Conservation (phyloP, 306 rosid genomes). For the Aeschynomene evenia region DNA sequence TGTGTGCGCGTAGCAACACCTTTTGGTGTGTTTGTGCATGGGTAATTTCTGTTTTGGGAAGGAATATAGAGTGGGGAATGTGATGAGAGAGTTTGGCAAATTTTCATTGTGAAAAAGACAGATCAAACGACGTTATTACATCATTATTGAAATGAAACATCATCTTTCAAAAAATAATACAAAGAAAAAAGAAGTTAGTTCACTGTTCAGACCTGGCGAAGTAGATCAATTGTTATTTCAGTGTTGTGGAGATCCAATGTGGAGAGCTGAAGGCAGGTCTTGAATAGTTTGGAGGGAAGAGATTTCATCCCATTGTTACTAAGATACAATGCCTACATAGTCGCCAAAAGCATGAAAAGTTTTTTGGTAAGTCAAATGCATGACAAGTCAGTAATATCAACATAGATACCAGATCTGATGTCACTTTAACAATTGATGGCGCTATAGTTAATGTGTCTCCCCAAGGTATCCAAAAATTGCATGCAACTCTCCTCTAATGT, state of each 20-base stretch:
- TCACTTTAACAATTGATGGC: neutral
- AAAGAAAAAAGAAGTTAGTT: neutral
- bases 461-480: neutral
- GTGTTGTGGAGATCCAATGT: constrained; percentile 87
- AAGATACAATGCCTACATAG: constrained; percentile 68
- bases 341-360: constrained; percentile 4
- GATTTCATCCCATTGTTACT: constrained; percentile 74
- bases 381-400: constrained; percentile 7
- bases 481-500: neutral
- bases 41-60: too few species aligned
- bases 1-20: too few species aligned
- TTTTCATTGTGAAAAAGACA: too few species aligned
- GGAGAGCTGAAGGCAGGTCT: constrained; percentile 68
- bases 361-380: neutral
- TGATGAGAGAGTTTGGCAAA: too few species aligned
- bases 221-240: constrained; percentile 76
- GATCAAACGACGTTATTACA: too few species aligned
- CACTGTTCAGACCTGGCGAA: constrained; percentile 64
- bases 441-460: neutral
- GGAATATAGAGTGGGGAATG: too few species aligned
- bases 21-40: too few species aligned
- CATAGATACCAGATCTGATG: neutral
- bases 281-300: constrained; percentile 75
- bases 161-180: neutral
- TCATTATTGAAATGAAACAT: too few species aligned